Percentiles rank a stretch among this genome's conserved stretches.
Evolutionary conservation across 768 basidiomycete species (phyloP).

Genomic region (Mrakia blollopis): DNA sequence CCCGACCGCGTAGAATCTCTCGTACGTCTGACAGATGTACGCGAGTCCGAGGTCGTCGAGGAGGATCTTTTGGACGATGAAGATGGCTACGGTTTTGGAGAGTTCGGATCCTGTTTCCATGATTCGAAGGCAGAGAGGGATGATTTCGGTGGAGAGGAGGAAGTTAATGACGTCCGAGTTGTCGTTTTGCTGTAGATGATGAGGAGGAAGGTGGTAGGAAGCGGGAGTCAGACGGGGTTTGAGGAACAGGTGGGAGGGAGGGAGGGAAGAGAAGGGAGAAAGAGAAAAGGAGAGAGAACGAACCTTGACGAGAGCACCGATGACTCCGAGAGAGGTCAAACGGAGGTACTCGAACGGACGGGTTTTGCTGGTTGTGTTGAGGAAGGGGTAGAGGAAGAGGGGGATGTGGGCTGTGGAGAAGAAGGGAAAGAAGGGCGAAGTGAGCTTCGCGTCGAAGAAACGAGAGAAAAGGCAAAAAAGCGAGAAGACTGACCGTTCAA

Average conservation of each 20-base stretch:
- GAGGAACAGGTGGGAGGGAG: not conserved
- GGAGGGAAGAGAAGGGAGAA: not conserved
- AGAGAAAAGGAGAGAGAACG: constrained; percentile 33
- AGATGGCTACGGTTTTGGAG: constrained; percentile 98
- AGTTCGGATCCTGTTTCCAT: constrained; percentile 99
- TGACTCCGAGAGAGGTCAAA: constrained; percentile 98
- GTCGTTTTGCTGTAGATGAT: constrained; percentile 78
- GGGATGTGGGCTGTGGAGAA: constrained; percentile 79
- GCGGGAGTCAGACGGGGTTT: not conserved
- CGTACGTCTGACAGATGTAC: constrained; percentile 99
- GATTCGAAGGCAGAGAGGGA: constrained; percentile 95
- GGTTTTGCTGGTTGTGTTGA: constrained; percentile 98
- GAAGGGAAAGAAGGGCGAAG: not conserved
- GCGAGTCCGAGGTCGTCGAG: constrained; percentile 95
- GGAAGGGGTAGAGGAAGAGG: constrained; percentile 88
- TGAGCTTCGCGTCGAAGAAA: not conserved
- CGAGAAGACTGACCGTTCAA: constrained; percentile 64
- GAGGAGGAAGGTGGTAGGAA: not conserved
- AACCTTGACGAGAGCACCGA: constrained; percentile 97
- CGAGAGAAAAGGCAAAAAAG: not conserved
- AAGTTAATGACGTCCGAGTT: constrained; percentile 99
- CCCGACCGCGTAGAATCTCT: constrained; percentile 97
- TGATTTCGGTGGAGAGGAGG: constrained; percentile 97
- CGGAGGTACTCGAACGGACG: constrained; percentile 99
- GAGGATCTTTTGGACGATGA: constrained; percentile 94